Conservation (phyloP, 495 filamentous ascomycete genomes). For the Neurospora hispaniola region DNA sequence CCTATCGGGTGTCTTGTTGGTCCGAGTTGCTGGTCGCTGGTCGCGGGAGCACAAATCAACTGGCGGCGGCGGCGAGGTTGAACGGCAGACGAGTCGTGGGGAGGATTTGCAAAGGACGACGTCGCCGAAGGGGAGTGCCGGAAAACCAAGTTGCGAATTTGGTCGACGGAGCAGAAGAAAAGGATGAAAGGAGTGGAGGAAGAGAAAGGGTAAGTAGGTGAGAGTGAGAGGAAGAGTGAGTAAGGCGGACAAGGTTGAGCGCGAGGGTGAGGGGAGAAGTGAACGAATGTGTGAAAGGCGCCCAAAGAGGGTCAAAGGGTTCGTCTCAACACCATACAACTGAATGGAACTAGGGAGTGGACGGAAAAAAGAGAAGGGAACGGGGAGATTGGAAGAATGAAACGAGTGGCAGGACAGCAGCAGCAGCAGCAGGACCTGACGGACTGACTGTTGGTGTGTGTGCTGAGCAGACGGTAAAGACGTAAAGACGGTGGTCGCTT, state of each 20-base stretch:
- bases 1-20: conserved; percentile 12
- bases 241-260: conserved; percentile 8
- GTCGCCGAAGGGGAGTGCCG: conserved; percentile 16
- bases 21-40: not conserved
- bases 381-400: not conserved
- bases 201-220: conserved; percentile 7
- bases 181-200: conserved; percentile 7
- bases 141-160: not conserved
- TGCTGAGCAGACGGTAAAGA: not conserved
- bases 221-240: conserved; percentile 13
- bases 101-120: conserved; percentile 17
- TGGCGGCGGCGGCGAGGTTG: conserved; percentile 4
- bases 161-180: conserved; percentile 10
- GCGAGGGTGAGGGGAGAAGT: not conserved
- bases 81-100: conserved; percentile 21
- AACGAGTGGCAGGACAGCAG: not conserved
- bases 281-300: conserved; percentile 2
- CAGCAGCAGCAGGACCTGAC: not conserved
- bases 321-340: not conserved
- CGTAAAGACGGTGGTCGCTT: not conserved
- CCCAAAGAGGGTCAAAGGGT: conserved; percentile 7
- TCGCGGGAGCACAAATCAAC: conserved; percentile 3
- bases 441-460: not conserved
- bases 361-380: too few relatives aligned
- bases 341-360: too few relatives aligned